A percentile compares a stretch with the other conserved stretches of the same genome.
These are phyloP conservation scores for Jamesozyma piceae DNA, from an alignment of 805 yeast species.

Conservation along the genomic window DNA sequence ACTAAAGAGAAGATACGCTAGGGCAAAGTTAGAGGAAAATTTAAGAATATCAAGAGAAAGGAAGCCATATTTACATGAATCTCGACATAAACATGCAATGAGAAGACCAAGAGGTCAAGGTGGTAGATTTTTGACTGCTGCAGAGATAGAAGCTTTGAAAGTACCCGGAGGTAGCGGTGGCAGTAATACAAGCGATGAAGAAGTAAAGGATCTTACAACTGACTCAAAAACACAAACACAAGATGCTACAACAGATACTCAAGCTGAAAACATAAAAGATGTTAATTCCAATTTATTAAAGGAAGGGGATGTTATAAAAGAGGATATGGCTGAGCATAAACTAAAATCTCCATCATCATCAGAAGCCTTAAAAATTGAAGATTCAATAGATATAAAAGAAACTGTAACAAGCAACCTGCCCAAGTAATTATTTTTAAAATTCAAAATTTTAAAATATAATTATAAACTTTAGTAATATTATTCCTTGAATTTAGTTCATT, in stretches of 20 bases:
- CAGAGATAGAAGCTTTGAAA: slow-evolving; percentile 58
- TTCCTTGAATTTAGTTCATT: background rate
- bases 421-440: background rate
- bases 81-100: slow-evolving; percentile 98
- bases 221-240: background rate
- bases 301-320: background rate
- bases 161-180: no score
- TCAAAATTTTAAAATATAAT: no score
- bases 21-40: slow-evolving; percentile 86
- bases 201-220: background rate
- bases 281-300: background rate
- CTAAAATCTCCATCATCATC: background rate
- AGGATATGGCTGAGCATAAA: background rate
- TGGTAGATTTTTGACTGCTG: slow-evolving; percentile 92
- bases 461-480: background rate
- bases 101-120: slow-evolving; percentile 98
- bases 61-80: slow-evolving; percentile 90
- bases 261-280: background rate
- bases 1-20: slow-evolving; percentile 81
- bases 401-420: background rate
- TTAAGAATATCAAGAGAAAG: slow-evolving; percentile 82
- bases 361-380: background rate
- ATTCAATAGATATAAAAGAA: background rate
- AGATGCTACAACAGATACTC: background rate
- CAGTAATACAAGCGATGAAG: no score